phyloP scores from a whole-genome alignment of 306 rosid genomes.

The Citrullus mucosospermus region DNA sequence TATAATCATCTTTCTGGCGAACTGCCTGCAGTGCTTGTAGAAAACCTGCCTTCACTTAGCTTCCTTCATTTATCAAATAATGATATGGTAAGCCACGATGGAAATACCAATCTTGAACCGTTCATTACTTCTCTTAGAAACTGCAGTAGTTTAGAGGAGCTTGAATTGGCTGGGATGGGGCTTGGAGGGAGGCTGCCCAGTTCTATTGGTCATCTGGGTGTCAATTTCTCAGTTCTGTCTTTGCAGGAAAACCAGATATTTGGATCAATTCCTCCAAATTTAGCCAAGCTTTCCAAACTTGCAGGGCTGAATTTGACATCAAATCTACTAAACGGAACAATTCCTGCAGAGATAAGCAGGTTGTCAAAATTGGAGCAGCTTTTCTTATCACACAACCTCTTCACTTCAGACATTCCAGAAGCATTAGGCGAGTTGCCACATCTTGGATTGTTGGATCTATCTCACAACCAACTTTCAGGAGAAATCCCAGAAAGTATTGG shows the following conservation, averaged over 20 bases:
- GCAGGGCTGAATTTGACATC: conserved; percentile 35
- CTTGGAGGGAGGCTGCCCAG: conserved; percentile 42
- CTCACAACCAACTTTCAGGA: conserved; percentile 38
- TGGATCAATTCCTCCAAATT: conserved; percentile 45
- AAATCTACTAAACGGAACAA: conserved; percentile 42
- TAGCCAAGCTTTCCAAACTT: conserved; percentile 38
- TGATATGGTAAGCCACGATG: conserved; percentile 33
- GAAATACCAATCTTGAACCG: conserved; percentile 44
- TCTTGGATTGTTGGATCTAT: conserved; percentile 50
- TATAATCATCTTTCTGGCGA: conserved; percentile 37
- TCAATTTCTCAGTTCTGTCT: conserved; percentile 7
- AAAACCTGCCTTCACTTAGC: conserved; percentile 15
- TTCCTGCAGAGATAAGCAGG: conserved; percentile 24
- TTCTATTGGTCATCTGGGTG: conserved; percentile 21
- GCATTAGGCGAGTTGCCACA: conserved; percentile 21
- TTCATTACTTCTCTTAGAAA: conserved; percentile 43
- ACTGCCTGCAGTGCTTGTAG: conserved; percentile 30
- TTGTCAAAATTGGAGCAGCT: conserved; percentile 35
- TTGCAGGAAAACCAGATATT: conserved; percentile 45
- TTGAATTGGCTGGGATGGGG: conserved; percentile 56
- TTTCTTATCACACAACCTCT: conserved; percentile 40
- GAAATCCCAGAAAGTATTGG: conserved; percentile 41
- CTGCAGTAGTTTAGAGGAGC: conserved; percentile 37
- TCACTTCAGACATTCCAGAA: conserved; percentile 28
- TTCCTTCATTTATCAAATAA: conserved; percentile 53